Evolutionary conservation across 257 asterid genomes (phyloP).

Genomic region (Hygrophila difformis): DNA sequence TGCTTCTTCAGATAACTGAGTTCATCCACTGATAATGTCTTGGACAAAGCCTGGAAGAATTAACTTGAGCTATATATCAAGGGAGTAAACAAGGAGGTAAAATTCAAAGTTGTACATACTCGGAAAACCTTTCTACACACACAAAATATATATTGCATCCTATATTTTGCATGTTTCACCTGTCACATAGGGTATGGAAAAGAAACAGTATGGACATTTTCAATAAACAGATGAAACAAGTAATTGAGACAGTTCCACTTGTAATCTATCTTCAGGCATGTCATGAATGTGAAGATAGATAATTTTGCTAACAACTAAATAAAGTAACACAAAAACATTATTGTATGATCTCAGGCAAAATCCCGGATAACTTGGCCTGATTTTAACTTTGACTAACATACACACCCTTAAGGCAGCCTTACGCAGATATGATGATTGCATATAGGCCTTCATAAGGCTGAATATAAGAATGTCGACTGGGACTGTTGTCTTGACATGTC

Average conservation of each 20-base stretch:
- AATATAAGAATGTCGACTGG: slow-evolving; percentile 73
- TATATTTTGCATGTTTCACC: too few relatives aligned
- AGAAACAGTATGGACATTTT: too few relatives aligned
- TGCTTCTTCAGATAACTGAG: slow-evolving; percentile 82
- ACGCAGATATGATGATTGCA: slow-evolving; percentile 71
- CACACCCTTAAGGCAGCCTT: slow-evolving; percentile 83
- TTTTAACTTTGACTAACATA: not conserved
- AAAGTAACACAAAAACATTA: too few relatives aligned
- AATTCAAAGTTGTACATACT: too few relatives aligned
- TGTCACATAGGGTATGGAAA: too few relatives aligned
- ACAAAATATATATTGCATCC: too few relatives aligned
- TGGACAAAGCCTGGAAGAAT: slow-evolving; percentile 63
- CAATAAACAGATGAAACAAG: too few relatives aligned
- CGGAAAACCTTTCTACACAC: too few relatives aligned
- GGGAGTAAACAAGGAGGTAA: too few relatives aligned
- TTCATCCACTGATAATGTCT: slow-evolving; percentile 64
- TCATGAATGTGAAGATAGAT: not conserved
- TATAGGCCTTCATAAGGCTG: slow-evolving; percentile 76
- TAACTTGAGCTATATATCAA: too few relatives aligned
- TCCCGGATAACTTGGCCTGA: not conserved
- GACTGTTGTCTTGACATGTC: slow-evolving; percentile 62
- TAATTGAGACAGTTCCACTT: too few relatives aligned
- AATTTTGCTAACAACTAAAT: not conserved
- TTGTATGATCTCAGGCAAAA: not conserved
- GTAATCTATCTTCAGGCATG: slow-evolving; percentile 7